Conservation (phyloP, 495 filamentous ascomycete genomes). For the Astrocystis sublimbata region DNA sequence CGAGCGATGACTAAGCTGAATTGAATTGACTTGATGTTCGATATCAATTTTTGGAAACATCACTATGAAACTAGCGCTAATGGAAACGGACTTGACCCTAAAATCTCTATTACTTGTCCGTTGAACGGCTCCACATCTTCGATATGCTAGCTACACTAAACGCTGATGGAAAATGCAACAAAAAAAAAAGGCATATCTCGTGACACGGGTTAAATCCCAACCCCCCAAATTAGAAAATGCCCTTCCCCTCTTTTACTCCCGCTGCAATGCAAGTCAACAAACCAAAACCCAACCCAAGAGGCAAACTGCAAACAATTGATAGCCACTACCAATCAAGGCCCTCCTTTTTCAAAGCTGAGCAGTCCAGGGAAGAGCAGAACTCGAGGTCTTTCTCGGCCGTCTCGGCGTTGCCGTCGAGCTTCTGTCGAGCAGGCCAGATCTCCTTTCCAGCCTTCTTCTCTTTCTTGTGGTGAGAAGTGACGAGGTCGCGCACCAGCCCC, state of each 20-base stretch:
- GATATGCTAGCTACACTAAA: neutral
- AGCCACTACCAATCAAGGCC: constrained; percentile 16
- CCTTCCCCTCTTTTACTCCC: neutral
- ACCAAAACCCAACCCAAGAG: neutral
- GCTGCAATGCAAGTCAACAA: neutral
- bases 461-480: constrained; percentile 39
- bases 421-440: constrained; percentile 52
- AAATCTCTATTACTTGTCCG: too few species aligned
- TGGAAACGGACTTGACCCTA: too few species aligned
- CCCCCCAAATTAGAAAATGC: constrained; percentile 2
- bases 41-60: too few species aligned
- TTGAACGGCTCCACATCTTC: too few species aligned
- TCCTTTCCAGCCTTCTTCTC: constrained; percentile 44
- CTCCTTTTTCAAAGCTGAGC: constrained; percentile 9
- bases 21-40: too few species aligned
- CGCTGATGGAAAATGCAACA: neutral
- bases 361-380: constrained; percentile 15
- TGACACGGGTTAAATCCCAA: neutral
- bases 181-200: neutral
- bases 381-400: constrained; percentile 8
- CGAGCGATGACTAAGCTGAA: too few species aligned
- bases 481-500: constrained; percentile 41
- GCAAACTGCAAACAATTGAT: too few species aligned
- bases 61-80: too few species aligned
- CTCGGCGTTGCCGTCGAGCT: neutral